Conservation (phyloP, 345 rosid genomes). For the Citrus unshiu region DNA sequence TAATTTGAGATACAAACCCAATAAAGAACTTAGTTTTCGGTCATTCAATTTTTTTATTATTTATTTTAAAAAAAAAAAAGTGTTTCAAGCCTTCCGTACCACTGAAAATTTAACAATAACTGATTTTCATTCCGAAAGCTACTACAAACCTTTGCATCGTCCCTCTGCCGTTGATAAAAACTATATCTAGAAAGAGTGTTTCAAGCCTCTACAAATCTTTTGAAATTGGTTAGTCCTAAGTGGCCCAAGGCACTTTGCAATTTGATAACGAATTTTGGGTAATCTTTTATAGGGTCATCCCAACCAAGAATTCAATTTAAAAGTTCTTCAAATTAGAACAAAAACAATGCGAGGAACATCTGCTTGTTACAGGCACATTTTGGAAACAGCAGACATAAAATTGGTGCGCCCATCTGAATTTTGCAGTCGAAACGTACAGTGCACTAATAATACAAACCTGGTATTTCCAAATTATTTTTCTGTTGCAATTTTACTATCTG, state of each 20-base stretch:
- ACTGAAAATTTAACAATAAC: too few species aligned
- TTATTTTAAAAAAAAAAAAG: too few species aligned
- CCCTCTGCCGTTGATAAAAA: too few species aligned
- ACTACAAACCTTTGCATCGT: not conserved
- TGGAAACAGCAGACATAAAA: too few species aligned
- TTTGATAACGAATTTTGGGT: not conserved
- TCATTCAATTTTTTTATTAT: too few species aligned
- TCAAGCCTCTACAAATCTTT: too few species aligned
- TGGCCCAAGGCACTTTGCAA: not conserved
- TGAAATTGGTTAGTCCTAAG: not conserved
- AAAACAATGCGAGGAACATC: not conserved
- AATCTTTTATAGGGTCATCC: not conserved
- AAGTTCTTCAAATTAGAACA: not conserved
- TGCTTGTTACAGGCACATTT: not conserved
- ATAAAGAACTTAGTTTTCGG: too few species aligned
- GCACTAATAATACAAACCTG: not conserved
- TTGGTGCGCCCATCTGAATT: too few species aligned
- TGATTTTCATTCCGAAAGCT: too few species aligned
- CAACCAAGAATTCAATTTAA: not conserved
- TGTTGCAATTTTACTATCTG: not conserved
- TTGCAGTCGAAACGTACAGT: not conserved
- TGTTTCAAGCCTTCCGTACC: too few species aligned
- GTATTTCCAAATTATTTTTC: not conserved
- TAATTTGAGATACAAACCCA: too few species aligned
- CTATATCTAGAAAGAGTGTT: too few species aligned